Evolutionary conservation across 208 protist genomes (phyloP).

Genomic region (Phytomonas sp.): DNA sequence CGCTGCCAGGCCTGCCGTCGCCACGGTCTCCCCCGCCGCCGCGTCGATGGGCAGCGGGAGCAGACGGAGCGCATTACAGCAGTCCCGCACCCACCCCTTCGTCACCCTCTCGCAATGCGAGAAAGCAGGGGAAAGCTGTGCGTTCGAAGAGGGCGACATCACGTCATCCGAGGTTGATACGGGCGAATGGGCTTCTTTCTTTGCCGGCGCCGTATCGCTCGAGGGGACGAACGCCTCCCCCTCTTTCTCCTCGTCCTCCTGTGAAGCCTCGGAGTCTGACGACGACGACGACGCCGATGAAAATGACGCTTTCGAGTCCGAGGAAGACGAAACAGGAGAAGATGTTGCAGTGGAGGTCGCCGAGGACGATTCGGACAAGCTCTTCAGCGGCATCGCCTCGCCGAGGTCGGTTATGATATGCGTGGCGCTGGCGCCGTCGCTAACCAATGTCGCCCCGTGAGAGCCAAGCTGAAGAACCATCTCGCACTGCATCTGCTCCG

Average conservation of each 20-base stretch:
- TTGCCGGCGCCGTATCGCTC: background rate
- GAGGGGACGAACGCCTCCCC: background rate
- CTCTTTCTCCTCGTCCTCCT: background rate
- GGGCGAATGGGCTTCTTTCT: background rate
- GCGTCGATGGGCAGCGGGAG: conserved; percentile 9
- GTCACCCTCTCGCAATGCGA: background rate
- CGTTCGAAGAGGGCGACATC: conserved; percentile 10
- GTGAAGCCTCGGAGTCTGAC: background rate
- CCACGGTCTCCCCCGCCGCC: background rate
- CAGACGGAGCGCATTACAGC: conserved; percentile 17
- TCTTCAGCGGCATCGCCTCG: conserved; percentile 13
- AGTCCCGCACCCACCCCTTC: conserved; percentile 13
- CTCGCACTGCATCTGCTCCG: conserved; percentile 1
- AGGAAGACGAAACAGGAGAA: conserved; percentile 15
- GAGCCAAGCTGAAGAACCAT: conserved; percentile 30
- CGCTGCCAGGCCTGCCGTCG: conserved; percentile 1
- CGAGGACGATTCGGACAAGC: background rate
- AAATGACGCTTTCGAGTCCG: conserved; percentile 6
- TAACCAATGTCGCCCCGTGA: conserved; percentile 46
- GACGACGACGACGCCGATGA: conserved; percentile 14
- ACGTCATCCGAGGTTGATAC: too few relatives aligned
- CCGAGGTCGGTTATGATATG: conserved; percentile 27
- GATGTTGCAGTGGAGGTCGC: conserved; percentile 10
- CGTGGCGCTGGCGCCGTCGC: conserved; percentile 34
- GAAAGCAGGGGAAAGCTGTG: conserved; percentile 1